These are phyloP conservation scores for Mrakia frigida DNA, from an alignment of 768 basidiomycete genomes.

Conservation along the genomic window DNA sequence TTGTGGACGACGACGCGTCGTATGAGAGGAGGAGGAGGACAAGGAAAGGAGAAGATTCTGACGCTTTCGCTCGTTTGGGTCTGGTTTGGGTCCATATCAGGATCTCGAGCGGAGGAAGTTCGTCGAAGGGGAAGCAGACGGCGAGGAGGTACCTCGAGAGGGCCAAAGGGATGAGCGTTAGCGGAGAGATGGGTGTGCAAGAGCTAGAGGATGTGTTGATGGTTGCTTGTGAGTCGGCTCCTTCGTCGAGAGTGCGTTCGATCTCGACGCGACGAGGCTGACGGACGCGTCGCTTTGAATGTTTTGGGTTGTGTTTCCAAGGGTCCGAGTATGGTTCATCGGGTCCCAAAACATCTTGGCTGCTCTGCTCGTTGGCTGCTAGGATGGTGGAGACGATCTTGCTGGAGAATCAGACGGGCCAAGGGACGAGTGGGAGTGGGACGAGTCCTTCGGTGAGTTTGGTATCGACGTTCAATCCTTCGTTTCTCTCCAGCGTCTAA, in stretches of 20 bases:
- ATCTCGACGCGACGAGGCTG: neutral
- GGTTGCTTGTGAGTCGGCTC: neutral
- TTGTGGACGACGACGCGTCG: too few species aligned
- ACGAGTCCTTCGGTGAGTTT: neutral
- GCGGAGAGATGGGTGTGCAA: neutral
- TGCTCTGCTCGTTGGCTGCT: constrained; percentile 11
- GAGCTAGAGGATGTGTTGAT: neutral
- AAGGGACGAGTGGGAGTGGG: neutral
- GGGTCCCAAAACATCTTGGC: neutral
- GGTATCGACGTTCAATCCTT: neutral
- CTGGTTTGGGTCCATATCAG: neutral
- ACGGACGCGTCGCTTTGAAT: neutral
- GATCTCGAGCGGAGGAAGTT: neutral
- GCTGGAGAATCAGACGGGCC: neutral
- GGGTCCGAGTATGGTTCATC: constrained; percentile 5
- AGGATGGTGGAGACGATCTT: neutral
- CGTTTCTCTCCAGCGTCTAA: neutral
- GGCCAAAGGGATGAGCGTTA: neutral
- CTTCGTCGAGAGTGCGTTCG: too few species aligned
- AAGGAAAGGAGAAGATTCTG: too few species aligned
- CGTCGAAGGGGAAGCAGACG: neutral
- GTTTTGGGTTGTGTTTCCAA: neutral
- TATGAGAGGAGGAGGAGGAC: too few species aligned
- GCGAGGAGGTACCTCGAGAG: neutral
- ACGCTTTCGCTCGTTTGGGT: neutral